These are phyloP conservation scores for Cantharellus cinnabarinus DNA, from an alignment of 768 basidiomycete genomes.

Conservation along the genomic window DNA sequence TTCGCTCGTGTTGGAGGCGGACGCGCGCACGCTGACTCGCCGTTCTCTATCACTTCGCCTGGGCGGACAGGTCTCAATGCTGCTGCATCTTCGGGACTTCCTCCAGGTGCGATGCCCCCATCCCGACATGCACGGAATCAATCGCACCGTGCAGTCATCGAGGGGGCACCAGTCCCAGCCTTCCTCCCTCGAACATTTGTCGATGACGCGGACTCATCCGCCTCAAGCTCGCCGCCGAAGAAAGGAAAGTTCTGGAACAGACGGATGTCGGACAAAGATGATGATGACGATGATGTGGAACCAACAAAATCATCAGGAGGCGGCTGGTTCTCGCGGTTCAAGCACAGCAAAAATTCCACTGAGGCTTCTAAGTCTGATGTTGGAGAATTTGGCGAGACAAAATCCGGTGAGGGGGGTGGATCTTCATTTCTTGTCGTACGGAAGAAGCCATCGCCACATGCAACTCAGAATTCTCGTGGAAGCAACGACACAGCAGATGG, in stretches of 20 bases:
- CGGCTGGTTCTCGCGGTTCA: neutral
- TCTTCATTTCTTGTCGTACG: neutral
- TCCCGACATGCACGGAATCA: slow-evolving; percentile 40
- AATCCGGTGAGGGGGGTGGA: neutral
- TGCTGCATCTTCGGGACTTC: slow-evolving; percentile 17
- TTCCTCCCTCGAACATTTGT: neutral
- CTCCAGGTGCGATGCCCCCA: slow-evolving; percentile 39
- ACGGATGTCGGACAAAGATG: neutral
- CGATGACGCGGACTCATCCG: slow-evolving; percentile 1
- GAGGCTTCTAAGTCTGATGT: neutral
- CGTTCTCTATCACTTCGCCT: slow-evolving; percentile 57
- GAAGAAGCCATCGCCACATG: neutral
- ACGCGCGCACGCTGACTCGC: slow-evolving; percentile 62
- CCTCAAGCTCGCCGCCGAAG: neutral
- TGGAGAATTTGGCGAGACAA: neutral
- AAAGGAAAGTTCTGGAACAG: slow-evolving; percentile 1
- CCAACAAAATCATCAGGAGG: neutral
- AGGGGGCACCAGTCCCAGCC: slow-evolving; percentile 19
- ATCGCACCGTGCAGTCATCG: slow-evolving; percentile 74
- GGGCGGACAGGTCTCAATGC: slow-evolving; percentile 12
- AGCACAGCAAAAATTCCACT: neutral
- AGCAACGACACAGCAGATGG: neutral
- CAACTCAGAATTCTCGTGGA: neutral
- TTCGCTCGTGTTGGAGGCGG: slow-evolving; percentile 82
- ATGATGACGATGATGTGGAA: neutral